phyloP scores from a whole-genome alignment of 306 rosid genomes.

The Ochetophila trinervis region DNA sequence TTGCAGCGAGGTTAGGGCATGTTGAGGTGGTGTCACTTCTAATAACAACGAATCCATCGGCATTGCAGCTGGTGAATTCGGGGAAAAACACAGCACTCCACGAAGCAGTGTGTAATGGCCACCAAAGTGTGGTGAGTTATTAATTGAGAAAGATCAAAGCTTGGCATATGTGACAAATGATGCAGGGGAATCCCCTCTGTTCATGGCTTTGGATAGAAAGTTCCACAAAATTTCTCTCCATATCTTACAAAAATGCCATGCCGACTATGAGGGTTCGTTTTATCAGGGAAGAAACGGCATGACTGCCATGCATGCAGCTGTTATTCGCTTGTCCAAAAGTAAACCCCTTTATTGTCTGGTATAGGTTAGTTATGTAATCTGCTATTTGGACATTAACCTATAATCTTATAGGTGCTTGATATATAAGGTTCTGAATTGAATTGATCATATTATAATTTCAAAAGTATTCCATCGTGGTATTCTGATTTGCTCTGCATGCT shows the following conservation, averaged over 20 bases:
- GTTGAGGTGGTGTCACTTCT: not conserved
- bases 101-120: not conserved
- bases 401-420: too few relatives aligned
- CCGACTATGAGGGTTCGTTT: too few relatives aligned
- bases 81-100: slow-evolving; percentile 17
- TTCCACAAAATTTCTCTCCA: not conserved
- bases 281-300: slow-evolving; percentile 2
- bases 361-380: too few relatives aligned
- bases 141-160: not conserved
- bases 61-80: not conserved
- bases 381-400: too few relatives aligned
- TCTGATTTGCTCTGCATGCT: too few relatives aligned
- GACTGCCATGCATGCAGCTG: slow-evolving; percentile 10
- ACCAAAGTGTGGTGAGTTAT: not conserved
- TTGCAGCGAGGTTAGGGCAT: slow-evolving; percentile 16
- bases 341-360: too few relatives aligned
- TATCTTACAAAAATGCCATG: not conserved
- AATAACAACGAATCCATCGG: not conserved
- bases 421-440: too few relatives aligned
- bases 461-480: too few relatives aligned
- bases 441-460: too few relatives aligned
- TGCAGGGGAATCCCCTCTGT: not conserved
- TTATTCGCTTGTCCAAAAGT: not conserved
- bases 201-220: slow-evolving; percentile 13
- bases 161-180: not conserved